Base-by-base conservation (phyloP, 2,329 filamentous ascomycete genomes). In the Fusarium austroafricanum region DNA sequence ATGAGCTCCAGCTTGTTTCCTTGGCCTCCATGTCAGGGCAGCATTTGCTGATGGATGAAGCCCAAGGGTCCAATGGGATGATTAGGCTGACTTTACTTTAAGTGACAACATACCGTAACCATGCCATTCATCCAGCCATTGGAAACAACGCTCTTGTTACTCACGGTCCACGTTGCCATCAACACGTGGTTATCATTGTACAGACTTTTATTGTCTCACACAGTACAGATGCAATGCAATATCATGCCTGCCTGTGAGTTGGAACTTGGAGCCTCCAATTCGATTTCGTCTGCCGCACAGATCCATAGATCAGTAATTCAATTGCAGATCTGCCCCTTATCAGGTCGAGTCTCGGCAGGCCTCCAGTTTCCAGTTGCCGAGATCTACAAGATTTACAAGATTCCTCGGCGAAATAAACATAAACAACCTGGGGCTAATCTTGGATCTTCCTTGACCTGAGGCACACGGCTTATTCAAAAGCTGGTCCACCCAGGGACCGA, bases 261-360 rank as follows among this genome's bases (percentile, higher is more conserved):
- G 31, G 31, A 26, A 50, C 33, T 15, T 33, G 31, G 31, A 26
- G 39, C 33, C 20, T 50, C 10, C 10, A 31, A 62, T 43, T 43
- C 58, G n/a, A 35, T 61, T 63, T 45, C 50, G 43, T 33, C 29
- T 50, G 28, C 60, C 35, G 61, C 56, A 68, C 50, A 66, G 61
- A 68, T 68, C 53, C 38, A 42, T 47, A 20, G 38, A 45, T 65
- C 65, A 69, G 37, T 53, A 53, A 61, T 65, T 39, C 43, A 18
- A 42, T 28, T 33, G 52, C 58, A 68, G 66, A 69, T 70, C 66
- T 55, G 31, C 67, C 53, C 63, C 65, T 49, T 26, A 53, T 67
- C 42, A 60, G 54, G 44, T 38, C 37, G 49, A 50, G 40, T 35
- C 33, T 62, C 42, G 61, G 56, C 55, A 68, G 47, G 53, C 56